phyloP scores from a whole-genome alignment of 2,329 filamentous ascomycete genomes.

The Ilyonectria robusta region DNA sequence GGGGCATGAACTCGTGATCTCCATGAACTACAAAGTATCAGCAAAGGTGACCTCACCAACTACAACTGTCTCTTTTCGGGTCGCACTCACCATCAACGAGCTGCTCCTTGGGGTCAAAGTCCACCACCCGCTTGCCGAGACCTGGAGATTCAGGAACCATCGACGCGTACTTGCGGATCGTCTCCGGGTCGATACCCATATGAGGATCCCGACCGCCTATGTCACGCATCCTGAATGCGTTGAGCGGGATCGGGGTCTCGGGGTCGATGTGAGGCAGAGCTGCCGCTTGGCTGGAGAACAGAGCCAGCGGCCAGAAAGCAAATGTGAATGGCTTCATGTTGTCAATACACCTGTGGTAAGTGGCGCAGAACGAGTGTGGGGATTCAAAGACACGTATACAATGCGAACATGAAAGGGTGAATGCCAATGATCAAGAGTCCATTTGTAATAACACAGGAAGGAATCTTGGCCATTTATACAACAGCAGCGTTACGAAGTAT shows the following conservation, averaged over 20 bases:
- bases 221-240: slow-evolving; percentile 29
- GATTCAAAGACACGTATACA: slow-evolving; percentile 24
- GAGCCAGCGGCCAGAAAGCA: slow-evolving; percentile 14
- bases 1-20: slow-evolving; percentile 32
- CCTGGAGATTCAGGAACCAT: slow-evolving; percentile 22
- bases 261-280: slow-evolving; percentile 28
- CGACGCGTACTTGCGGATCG: slow-evolving; percentile 35
- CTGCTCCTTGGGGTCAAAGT: slow-evolving; percentile 33
- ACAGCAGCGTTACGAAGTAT: not conserved
- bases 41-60: not conserved
- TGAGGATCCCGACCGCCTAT: slow-evolving; percentile 29
- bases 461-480: slow-evolving; percentile 27
- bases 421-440: slow-evolving; percentile 31
- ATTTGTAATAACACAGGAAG: slow-evolving; percentile 34
- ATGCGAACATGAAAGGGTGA: slow-evolving; percentile 23
- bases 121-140: slow-evolving; percentile 24
- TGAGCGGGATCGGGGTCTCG: slow-evolving; percentile 32
- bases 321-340: slow-evolving; percentile 35
- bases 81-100: slow-evolving; percentile 34
- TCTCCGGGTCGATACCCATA: slow-evolving; percentile 34
- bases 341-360: not conserved
- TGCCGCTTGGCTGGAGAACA: slow-evolving; percentile 27
- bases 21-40: slow-evolving; percentile 30
- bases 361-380: not conserved
- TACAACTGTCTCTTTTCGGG: not conserved